These are phyloP conservation scores for Umbelopsis isabellina DNA, from an alignment of 192 early-diverging fungal genomes.

Conservation along the genomic window DNA sequence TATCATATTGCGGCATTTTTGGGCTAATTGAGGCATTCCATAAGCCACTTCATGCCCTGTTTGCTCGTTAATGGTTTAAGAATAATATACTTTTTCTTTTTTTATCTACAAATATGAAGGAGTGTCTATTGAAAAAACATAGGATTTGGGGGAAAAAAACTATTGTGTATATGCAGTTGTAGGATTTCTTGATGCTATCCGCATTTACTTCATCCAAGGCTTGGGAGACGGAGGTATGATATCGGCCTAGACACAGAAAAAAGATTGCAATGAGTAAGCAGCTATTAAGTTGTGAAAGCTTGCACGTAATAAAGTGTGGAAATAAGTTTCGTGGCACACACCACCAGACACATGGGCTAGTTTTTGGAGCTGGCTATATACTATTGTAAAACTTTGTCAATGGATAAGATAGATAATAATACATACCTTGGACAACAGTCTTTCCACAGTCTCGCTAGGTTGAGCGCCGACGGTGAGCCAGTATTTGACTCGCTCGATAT, in stretches of 20 bases:
- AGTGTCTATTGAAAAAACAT: neutral
- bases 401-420: neutral
- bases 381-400: no score
- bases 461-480: constrained; percentile 98
- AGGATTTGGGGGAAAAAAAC: neutral
- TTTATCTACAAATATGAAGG: constrained; percentile 3
- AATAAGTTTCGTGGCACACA: neutral
- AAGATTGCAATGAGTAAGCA: neutral
- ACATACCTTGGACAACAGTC: constrained; percentile 81
- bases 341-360: neutral
- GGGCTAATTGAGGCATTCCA: no score
- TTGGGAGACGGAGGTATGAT: constrained; percentile 39
- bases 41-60: neutral
- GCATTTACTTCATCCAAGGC: constrained; percentile 36
- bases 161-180: neutral
- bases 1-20: no score
- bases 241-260: constrained; percentile 29
- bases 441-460: constrained; percentile 87
- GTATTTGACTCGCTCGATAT: constrained; percentile 91
- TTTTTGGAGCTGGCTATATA: no score
- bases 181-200: constrained; percentile 21
- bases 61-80: neutral
- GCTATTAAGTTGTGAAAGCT: no score
- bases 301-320: no score
- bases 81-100: neutral